Evolutionary conservation across 225 moss, liverwort and hornwort species (phyloP).

Genomic region (Thuidium tamariscinum): DNA sequence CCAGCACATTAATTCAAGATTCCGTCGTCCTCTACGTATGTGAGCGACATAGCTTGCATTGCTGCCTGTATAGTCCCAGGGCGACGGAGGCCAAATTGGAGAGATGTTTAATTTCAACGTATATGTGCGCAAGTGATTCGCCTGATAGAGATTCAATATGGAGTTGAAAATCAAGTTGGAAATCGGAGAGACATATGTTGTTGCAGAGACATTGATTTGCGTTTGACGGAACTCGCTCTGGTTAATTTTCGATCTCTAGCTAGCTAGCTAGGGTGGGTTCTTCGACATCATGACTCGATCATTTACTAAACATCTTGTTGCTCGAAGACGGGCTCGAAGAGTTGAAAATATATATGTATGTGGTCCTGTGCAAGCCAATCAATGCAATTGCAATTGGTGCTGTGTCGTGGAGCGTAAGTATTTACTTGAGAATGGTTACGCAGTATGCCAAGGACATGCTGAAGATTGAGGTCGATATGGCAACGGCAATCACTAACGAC

Average conservation of each 20-base stretch:
- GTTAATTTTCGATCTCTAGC: too few species aligned
- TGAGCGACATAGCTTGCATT: background rate
- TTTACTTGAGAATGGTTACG: background rate
- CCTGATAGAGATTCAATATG: background rate
- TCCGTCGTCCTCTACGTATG: background rate
- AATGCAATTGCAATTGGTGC: too few species aligned
- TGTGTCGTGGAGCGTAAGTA: background rate
- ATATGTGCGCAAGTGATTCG: background rate
- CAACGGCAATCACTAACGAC: too few species aligned
- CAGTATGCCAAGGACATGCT: background rate
- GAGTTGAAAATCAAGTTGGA: background rate
- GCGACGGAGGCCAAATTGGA: background rate
- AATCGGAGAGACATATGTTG: too few species aligned
- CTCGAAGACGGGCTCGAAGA: background rate
- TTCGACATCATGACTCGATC: background rate
- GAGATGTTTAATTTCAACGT: background rate
- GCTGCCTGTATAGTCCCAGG: background rate
- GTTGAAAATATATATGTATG: background rate
- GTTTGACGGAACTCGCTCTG: background rate
- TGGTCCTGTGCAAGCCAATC: background rate
- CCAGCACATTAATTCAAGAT: background rate
- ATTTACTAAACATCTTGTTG: background rate
- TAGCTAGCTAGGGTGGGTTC: background rate
- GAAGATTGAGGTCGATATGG: background rate
- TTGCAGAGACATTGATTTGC: background rate